These are phyloP conservation scores for Pythium monospermum DNA, from an alignment of 352 stramenopile genomes.

Conservation along the genomic window DNA sequence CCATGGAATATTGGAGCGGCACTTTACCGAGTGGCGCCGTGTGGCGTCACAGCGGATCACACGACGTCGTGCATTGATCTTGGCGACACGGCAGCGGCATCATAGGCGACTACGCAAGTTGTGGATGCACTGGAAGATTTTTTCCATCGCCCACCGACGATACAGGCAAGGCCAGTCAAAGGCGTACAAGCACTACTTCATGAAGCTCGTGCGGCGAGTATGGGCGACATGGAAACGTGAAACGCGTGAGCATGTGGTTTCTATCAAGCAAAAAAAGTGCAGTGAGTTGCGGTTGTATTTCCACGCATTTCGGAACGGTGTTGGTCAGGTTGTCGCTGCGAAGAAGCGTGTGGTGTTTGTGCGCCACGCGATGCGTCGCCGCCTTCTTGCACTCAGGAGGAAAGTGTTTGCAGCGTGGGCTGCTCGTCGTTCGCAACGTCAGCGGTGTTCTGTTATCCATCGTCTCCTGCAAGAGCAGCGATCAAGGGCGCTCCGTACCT, in stretches of 20 bases:
- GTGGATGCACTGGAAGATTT: slow-evolving; percentile 80
- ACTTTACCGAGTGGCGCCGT: slow-evolving; percentile 41
- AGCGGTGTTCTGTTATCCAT: slow-evolving; percentile 19
- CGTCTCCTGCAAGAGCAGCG: slow-evolving; percentile 19
- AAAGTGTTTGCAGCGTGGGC: slow-evolving; percentile 23
- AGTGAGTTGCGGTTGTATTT: slow-evolving; percentile 42
- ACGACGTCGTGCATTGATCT: slow-evolving; percentile 35
- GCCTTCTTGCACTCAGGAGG: slow-evolving; percentile 18
- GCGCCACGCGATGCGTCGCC: slow-evolving; percentile 9
- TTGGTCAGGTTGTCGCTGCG: slow-evolving; percentile 17
- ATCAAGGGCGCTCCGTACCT: slow-evolving; percentile 10
- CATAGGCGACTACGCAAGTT: slow-evolving; percentile 56
- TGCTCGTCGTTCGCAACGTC: slow-evolving; percentile 9
- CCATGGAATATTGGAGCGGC: slow-evolving; percentile 11
- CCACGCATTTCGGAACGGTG: slow-evolving; percentile 33
- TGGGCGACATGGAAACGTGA: slow-evolving; percentile 49
- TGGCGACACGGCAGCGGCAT: slow-evolving; percentile 60
- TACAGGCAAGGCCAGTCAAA: slow-evolving; percentile 70
- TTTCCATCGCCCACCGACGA: slow-evolving; percentile 54
- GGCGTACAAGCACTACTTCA: slow-evolving; percentile 71
- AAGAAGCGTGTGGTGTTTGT: slow-evolving; percentile 20
- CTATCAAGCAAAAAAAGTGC: slow-evolving; percentile 42
- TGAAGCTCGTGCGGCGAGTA: slow-evolving; percentile 48
- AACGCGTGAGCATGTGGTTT: slow-evolving; percentile 35
- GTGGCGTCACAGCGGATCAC: slow-evolving; percentile 30